These are phyloP conservation scores for Ammopiptanthus mongolicus DNA, from an alignment of 306 rosid species.

Conservation along the genomic window DNA sequence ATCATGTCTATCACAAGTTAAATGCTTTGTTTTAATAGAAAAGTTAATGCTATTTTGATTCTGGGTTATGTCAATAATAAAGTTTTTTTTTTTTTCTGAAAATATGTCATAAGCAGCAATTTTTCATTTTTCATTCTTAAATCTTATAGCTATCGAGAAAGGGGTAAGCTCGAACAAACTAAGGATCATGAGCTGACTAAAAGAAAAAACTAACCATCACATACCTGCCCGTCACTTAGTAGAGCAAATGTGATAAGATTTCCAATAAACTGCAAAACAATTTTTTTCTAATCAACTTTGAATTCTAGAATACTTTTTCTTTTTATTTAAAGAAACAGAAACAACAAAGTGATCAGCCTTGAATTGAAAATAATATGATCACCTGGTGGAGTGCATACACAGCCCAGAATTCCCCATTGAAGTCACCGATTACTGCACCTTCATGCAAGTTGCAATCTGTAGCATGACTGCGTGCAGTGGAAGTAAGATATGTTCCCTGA, in stretches of 20 bases:
- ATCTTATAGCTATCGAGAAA: conserved; percentile 10
- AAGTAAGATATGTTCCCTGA: conserved; percentile 94
- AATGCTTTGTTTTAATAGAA: not conserved
- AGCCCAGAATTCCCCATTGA: conserved; percentile 95
- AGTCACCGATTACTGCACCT: conserved; percentile 82
- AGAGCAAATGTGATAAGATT: conserved; percentile 78
- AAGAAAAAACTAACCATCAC: conserved; percentile 25
- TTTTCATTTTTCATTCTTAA: not conserved
- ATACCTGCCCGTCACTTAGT: conserved; percentile 59
- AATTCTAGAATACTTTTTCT: not conserved
- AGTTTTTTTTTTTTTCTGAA: not conserved
- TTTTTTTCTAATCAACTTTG: not conserved
- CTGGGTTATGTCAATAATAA: not conserved
- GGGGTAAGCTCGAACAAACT: not conserved
- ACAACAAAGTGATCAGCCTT: not conserved
- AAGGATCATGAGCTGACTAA: conserved; percentile 6
- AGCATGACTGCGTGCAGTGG: conserved; percentile 78
- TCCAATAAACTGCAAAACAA: conserved; percentile 75
- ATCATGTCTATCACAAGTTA: not conserved
- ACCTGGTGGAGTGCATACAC: conserved; percentile 86
- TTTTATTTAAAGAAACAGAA: conserved; percentile 2
- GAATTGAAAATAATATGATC: not conserved
- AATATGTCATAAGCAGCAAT: not conserved
- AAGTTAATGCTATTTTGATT: not conserved
- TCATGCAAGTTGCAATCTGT: conserved; percentile 53